Evolutionary conservation across 2,329 filamentous ascomycete genomes (phyloP).

Genomic region (Zarea fungicola): DNA sequence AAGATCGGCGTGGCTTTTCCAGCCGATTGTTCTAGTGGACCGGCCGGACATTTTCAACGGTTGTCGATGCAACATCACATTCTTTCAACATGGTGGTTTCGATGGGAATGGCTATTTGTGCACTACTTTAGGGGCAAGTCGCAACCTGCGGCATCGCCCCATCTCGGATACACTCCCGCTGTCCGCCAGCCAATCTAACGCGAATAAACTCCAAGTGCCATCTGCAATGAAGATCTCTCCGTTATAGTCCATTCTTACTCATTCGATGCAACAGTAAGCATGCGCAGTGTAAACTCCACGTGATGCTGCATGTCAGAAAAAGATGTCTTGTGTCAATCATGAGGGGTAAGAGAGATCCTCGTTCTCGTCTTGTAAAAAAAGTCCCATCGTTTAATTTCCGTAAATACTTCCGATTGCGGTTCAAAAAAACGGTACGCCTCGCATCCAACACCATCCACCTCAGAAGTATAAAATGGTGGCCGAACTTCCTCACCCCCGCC

Average conservation of each 20-base stretch:
- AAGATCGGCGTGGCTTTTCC: too few species aligned
- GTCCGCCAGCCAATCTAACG: background rate
- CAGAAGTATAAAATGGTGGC: background rate
- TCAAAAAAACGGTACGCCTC: background rate
- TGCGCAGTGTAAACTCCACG: constrained; percentile 4
- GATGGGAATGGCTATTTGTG: too few species aligned
- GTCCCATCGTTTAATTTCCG: too few species aligned
- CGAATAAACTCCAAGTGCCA: background rate
- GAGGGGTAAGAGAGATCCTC: background rate
- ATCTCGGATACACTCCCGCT: too few species aligned
- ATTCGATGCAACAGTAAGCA: background rate
- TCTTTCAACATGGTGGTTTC: too few species aligned
- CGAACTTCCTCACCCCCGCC: constrained; percentile 14
- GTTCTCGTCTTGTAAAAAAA: background rate
- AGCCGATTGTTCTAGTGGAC: too few species aligned
- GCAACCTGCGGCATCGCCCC: too few species aligned
- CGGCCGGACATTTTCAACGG: too few species aligned
- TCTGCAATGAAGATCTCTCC: background rate
- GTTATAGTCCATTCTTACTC: too few species aligned
- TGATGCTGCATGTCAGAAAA: background rate
- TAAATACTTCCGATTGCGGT: too few species aligned
- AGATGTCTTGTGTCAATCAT: background rate
- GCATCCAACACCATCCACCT: background rate
- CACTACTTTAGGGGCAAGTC: too few species aligned
- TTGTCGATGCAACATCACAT: too few species aligned